Conservation (phyloP, 2,329 filamentous ascomycete species). For the Paecilomyces sp. region DNA sequence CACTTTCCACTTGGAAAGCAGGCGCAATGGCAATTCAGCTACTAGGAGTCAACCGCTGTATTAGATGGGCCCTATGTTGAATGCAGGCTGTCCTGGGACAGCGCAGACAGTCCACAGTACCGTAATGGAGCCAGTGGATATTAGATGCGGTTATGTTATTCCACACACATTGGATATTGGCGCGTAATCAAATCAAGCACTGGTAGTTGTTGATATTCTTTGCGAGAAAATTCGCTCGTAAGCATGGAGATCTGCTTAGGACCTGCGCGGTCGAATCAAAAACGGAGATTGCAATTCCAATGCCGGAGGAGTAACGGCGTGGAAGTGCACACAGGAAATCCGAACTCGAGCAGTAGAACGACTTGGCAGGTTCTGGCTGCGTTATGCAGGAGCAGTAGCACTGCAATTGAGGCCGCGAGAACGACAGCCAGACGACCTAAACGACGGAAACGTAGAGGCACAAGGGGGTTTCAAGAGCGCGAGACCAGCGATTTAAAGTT, state of each 20-base stretch:
- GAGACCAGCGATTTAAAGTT: slow-evolving; percentile 8
- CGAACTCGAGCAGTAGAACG: background rate
- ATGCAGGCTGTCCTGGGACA: background rate
- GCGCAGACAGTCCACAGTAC: background rate
- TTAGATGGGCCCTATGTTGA: background rate
- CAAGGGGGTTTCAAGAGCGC: background rate
- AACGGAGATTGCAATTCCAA: background rate
- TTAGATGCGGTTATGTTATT: background rate
- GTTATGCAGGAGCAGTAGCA: background rate
- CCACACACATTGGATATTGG: background rate
- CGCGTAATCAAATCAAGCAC: background rate
- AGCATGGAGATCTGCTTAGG: background rate
- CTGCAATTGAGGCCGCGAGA: background rate
- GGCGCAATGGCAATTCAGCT: background rate
- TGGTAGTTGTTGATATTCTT: background rate
- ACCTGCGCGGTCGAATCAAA: slow-evolving; percentile 2
- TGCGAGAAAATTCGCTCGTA: background rate
- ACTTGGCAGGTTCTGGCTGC: background rate
- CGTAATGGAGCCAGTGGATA: background rate
- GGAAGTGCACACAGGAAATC: background rate
- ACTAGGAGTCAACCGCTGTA: background rate
- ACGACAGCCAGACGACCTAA: background rate
- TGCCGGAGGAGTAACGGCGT: background rate
- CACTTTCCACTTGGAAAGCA: background rate
- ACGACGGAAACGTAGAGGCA: background rate